phyloP scores from a whole-genome alignment of 2,329 filamentous ascomycete species.

The Apiospora saccharicola region DNA sequence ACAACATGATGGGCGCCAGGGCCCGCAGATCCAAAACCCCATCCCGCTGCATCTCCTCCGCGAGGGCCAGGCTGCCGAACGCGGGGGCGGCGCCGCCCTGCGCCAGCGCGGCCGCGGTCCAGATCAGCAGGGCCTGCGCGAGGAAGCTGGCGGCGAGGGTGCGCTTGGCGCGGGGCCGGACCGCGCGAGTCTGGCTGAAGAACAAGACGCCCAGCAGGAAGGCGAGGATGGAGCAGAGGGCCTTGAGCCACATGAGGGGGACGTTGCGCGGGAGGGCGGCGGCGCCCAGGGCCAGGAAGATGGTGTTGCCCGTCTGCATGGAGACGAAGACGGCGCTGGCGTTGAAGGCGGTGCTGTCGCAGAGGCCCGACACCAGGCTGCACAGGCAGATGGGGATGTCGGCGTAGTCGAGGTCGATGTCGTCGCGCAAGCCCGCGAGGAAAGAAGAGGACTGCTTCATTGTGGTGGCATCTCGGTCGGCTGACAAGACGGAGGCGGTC shows the following conservation, averaged over 20 bases:
- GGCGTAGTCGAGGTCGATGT: slow-evolving; percentile 32
- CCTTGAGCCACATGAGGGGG: slow-evolving; percentile 61
- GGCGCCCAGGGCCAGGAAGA: slow-evolving; percentile 67
- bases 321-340: slow-evolving; percentile 49
- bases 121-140: slow-evolving; percentile 58
- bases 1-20: slow-evolving; percentile 53
- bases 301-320: slow-evolving; percentile 65
- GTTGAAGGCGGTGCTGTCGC: slow-evolving; percentile 51
- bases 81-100: slow-evolving; percentile 55
- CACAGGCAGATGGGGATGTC: slow-evolving; percentile 50
- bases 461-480: not conserved
- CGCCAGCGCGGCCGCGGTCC: slow-evolving; percentile 60
- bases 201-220: slow-evolving; percentile 62
- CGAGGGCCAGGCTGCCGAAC: slow-evolving; percentile 41
- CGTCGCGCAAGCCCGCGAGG: slow-evolving; percentile 19
- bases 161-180: slow-evolving; percentile 48
- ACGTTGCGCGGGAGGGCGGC: slow-evolving; percentile 57
- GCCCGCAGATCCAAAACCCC: slow-evolving; percentile 46
- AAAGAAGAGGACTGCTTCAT: not conserved
- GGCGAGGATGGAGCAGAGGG: slow-evolving; percentile 58
- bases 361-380: slow-evolving; percentile 48
- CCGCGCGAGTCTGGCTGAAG: slow-evolving; percentile 47
- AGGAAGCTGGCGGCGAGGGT: slow-evolving; percentile 58
- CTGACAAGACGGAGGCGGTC: slow-evolving; percentile 12
- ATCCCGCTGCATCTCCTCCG: slow-evolving; percentile 29